Evolutionary conservation across 31 red algal genomes (phyloP), one percentile per base, ranked within the genome.

Genomic region (Asparagopsis taxiformis): DNA sequence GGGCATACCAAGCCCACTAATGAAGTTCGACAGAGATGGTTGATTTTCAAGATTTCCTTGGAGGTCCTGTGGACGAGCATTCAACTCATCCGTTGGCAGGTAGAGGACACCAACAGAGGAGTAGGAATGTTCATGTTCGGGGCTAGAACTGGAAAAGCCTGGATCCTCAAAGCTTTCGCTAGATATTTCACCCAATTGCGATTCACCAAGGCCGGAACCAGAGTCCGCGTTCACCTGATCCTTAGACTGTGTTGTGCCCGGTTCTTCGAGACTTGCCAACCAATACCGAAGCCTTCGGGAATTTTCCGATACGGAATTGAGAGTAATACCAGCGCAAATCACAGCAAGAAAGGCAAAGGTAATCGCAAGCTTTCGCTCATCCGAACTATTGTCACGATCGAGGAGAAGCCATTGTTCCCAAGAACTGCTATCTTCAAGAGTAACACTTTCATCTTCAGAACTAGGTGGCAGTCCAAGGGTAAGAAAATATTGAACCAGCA

Each of bases 291-390:
- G 55, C 19, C 49, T 25, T 19, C 68, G 4, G 10, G 29, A 15
- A 7, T 24, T 31, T 31, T 52, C 62, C 23, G 50, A 56, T 26
- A 84, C 20, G n/a, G 80, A 55, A 33, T 82, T 82, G 17, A 84
- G 44, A 33, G 80, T 84, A 2, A 70, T 72, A 3, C 68, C 59
- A 9, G 80, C 80, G 24, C 68, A 84, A 41, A 84, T 74, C 9
- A 84, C 68, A 29, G 80, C 80, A 36, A 84, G 11, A 38, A 74
- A 84, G 26, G 66, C 80, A 64, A 84, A 72, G 7, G 80, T 64
- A 24, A 84, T 33, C 22, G 59, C 53, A 11, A 49, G 21, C 46
- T 65, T 62, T 21, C 80, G 68, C 39, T 51, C 59, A 20, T n/a
- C 24, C 15, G 80, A 74, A 43, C 36, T 20, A 36, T 72, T 84